A percentile compares a stretch with the other conserved stretches of the same genome.
phyloP scores from a whole-genome alignment of 2,329 filamentous ascomycete genomes.

The Clarireedia paspali region DNA sequence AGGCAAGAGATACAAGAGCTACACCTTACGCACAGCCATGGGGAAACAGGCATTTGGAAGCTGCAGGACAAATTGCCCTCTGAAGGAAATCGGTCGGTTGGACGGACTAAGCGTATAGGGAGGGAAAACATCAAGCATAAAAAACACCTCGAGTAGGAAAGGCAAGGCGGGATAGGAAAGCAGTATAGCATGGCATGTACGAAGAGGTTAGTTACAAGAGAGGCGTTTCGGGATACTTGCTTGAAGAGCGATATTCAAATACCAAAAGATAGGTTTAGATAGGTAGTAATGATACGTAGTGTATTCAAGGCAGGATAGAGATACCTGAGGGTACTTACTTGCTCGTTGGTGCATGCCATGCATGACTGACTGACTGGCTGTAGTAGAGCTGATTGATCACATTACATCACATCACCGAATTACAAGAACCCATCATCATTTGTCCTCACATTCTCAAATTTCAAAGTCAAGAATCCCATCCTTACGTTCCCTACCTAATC shows the following conservation, averaged over 20 bases:
- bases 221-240: conserved; percentile 2
- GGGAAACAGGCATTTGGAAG: not conserved
- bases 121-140: not conserved
- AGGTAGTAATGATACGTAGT: conserved; percentile 5
- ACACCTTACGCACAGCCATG: not conserved
- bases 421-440: too few species aligned
- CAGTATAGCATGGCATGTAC: not conserved
- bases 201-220: not conserved
- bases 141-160: not conserved
- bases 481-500: too few species aligned
- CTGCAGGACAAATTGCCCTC: not conserved
- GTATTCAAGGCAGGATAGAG: not conserved
- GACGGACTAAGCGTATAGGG: not conserved
- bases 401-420: too few species aligned
- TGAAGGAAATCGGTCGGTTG: not conserved
- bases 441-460: too few species aligned
- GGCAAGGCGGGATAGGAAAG: not conserved
- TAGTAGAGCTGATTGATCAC: too few species aligned
- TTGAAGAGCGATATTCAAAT: conserved; percentile 5
- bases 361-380: too few species aligned
- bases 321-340: not conserved
- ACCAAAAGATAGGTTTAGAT: conserved; percentile 2
- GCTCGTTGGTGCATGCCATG: not conserved
- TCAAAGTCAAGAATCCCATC: too few species aligned
- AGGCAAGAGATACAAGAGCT: not conserved